phyloP scores from a whole-genome alignment of 2,329 filamentous ascomycete genomes.

The Chaetoscypha palmicola region DNA sequence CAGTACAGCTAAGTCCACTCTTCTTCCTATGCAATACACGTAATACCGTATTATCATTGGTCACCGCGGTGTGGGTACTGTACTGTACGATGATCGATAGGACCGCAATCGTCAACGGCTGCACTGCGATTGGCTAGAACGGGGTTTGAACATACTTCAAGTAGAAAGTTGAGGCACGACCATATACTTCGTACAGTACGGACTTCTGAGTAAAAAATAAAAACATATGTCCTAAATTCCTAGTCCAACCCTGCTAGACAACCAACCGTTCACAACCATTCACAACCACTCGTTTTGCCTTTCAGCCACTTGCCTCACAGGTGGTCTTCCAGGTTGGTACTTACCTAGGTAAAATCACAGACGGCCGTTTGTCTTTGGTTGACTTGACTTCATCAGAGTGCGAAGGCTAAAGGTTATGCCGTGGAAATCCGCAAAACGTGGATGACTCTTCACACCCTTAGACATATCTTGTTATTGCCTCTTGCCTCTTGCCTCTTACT shows the following conservation, averaged over 20 bases:
- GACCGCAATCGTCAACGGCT: background rate
- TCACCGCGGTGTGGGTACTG: too few species aligned
- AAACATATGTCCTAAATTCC: too few species aligned
- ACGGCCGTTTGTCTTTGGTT: background rate
- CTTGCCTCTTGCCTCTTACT: too few species aligned
- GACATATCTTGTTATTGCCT: background rate
- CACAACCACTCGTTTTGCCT: too few species aligned
- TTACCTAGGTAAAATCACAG: background rate
- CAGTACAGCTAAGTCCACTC: too few species aligned
- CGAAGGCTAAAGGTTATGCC: background rate
- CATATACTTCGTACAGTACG: too few species aligned
- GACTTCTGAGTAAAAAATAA: too few species aligned
- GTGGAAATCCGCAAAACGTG: background rate
- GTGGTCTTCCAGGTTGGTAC: background rate
- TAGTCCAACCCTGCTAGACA: too few species aligned
- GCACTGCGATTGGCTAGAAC: background rate
- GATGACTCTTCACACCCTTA: background rate
- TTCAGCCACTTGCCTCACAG: background rate
- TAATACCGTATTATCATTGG: too few species aligned
- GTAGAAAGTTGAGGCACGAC: too few species aligned
- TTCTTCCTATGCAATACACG: too few species aligned
- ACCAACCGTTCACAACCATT: too few species aligned
- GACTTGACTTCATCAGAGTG: background rate
- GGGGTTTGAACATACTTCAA: background rate
- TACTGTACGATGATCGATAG: background rate